These are phyloP conservation scores for Davidsoniella neocaledoniae DNA, from an alignment of 2,329 filamentous ascomycete genomes.

Conservation along the genomic window DNA sequence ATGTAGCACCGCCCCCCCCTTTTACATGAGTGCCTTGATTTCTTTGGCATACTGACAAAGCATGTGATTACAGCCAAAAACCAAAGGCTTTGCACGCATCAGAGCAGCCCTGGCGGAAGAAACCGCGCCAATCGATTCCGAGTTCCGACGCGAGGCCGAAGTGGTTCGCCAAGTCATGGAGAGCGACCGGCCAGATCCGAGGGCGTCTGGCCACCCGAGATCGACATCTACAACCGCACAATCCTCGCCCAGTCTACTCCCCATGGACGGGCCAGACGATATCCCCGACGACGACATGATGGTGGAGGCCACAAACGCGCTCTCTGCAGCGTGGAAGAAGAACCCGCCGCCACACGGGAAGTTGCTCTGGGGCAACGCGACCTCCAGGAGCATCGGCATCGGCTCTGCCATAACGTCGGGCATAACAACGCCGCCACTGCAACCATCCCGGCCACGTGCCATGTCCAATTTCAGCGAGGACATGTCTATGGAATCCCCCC, in stretches of 20 bases:
- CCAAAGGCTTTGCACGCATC: conserved; percentile 87
- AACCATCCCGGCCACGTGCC: conserved; percentile 41
- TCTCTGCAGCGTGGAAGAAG: conserved; percentile 23
- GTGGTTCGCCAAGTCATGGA: conserved; percentile 91
- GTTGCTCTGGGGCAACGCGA: conserved; percentile 9
- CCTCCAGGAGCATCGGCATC: conserved; percentile 28
- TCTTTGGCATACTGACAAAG: conserved; percentile 17
- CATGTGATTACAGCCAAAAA: conserved; percentile 54
- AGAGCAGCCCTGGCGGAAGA: conserved; percentile 81
- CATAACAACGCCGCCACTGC: conserved; percentile 48
- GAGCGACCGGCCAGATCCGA: conserved; percentile 51
- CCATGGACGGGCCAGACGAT: conserved; percentile 49
- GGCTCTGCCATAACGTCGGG: conserved; percentile 59
- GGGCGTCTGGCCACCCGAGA: conserved; percentile 21
- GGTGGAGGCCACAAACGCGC: conserved; percentile 30
- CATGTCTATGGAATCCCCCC: conserved; percentile 55
- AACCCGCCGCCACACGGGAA: conserved; percentile 5
- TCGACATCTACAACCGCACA: conserved; percentile 37
- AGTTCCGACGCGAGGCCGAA: conserved; percentile 80
- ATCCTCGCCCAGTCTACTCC: conserved; percentile 52
- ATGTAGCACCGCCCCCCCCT: conserved; percentile 21
- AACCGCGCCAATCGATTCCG: conserved; percentile 68
- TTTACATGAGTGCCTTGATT: not conserved
- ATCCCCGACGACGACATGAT: conserved; percentile 54
- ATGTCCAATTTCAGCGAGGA: conserved; percentile 52